Evolutionary conservation across 1,284 basidiomycete genomes (phyloP).

Genomic region (Trichosporon asahii): DNA sequence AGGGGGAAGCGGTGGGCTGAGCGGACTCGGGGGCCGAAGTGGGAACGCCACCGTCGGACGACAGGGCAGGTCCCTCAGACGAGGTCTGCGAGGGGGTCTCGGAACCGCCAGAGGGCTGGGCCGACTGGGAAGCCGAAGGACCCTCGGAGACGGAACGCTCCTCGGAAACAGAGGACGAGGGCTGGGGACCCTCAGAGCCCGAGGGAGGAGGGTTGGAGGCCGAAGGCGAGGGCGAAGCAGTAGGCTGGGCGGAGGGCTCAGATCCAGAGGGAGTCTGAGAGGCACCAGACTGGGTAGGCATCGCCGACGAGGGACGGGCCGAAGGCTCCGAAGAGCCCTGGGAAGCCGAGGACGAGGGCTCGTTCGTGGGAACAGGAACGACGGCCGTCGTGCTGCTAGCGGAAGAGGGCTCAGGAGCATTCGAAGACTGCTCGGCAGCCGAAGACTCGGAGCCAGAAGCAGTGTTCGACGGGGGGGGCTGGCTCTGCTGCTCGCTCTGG

Average conservation of each 20-base stretch:
- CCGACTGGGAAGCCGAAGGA: neutral
- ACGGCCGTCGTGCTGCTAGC: neutral
- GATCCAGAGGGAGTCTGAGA: neutral
- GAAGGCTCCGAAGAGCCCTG: neutral
- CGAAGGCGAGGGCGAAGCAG: neutral
- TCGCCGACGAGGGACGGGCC: neutral
- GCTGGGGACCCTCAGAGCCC: neutral
- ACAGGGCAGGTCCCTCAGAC: neutral
- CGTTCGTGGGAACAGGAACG: neutral
- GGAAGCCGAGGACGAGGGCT: neutral
- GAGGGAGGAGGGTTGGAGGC: neutral
- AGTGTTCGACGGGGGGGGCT: neutral
- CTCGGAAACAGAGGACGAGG: neutral
- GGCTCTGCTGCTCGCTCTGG: neutral
- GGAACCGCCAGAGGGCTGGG: neutral
- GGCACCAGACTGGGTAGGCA: neutral
- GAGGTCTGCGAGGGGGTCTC: neutral
- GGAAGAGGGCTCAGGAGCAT: neutral
- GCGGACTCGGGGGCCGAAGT: neutral
- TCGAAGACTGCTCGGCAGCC: neutral
- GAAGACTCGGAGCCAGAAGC: neutral
- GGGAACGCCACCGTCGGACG: neutral
- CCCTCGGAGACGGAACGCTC: conserved; percentile 4
- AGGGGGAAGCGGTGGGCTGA: neutral
- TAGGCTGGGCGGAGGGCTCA: neutral